These are phyloP conservation scores for Pulicaria dysenterica DNA, from an alignment of 129 eudicot species.

Conservation along the genomic window DNA sequence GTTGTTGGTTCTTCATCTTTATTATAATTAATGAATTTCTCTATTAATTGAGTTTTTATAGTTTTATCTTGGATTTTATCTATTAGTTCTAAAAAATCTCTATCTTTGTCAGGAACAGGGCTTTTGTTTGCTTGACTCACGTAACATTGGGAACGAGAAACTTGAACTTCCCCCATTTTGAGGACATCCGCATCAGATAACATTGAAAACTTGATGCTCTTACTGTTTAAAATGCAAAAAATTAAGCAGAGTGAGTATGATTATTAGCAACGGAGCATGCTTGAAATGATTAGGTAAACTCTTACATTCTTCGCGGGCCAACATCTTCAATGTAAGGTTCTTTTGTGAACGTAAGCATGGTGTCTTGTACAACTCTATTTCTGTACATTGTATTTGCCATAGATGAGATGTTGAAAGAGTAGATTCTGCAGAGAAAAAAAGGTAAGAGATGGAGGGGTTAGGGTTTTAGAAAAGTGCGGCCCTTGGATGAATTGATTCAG, in stretches of 20 bases:
- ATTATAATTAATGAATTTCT: too few species aligned
- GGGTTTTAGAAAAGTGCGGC: too few species aligned
- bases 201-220: conserved; percentile 68
- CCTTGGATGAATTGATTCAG: too few species aligned
- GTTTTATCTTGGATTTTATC: too few species aligned
- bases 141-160: conserved; percentile 45
- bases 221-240: conserved; percentile 39
- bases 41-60: too few species aligned
- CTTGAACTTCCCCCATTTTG: conserved; percentile 61
- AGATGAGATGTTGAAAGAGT: too few species aligned
- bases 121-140: conserved; percentile 33
- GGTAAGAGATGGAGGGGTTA: too few species aligned
- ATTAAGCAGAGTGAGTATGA: neutral
- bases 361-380: conserved; percentile 30
- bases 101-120: conserved; percentile 45
- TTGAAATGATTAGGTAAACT: neutral
- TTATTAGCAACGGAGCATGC: neutral
- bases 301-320: conserved; percentile 71
- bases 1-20: too few species aligned
- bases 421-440: too few species aligned
- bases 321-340: conserved; percentile 76
- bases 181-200: conserved; percentile 56
- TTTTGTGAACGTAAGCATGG: conserved; percentile 52
- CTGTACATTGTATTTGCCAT: conserved; percentile 22
- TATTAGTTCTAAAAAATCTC: too few species aligned